These are phyloP conservation scores for Myxozyma geophila DNA, from an alignment of 805 yeast genomes.

Conservation along the genomic window DNA sequence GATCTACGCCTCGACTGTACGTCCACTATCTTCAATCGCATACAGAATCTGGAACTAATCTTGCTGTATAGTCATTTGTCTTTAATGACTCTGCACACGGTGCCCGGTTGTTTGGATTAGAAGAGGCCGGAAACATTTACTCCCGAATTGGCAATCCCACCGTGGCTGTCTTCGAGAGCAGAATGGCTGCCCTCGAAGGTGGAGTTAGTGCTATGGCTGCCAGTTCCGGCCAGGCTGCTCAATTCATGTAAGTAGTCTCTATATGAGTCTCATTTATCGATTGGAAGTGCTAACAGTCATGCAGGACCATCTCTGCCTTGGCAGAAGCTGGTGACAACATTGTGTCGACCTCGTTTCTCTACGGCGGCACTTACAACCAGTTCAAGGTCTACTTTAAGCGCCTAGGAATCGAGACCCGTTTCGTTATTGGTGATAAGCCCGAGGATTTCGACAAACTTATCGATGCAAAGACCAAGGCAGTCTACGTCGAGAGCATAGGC, in stretches of 20 bases:
- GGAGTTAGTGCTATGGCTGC: conserved; percentile 91
- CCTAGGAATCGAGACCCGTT: conserved; percentile 82
- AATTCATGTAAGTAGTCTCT: conserved; percentile 51
- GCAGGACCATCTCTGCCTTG: conserved; percentile 31
- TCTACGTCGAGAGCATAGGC: conserved; percentile 88
- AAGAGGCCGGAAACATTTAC: conserved; percentile 84
- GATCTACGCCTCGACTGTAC: conserved; percentile 76
- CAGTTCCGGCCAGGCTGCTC: conserved; percentile 97
- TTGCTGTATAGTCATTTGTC: conserved; percentile 62
- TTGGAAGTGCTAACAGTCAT: not conserved
- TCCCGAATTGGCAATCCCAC: conserved; percentile 94
- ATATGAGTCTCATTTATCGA: not conserved
- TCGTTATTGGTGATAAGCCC: conserved; percentile 77
- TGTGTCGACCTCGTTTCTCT: conserved; percentile 80
- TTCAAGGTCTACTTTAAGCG: conserved; percentile 90
- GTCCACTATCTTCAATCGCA: not conserved
- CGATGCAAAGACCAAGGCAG: conserved; percentile 86
- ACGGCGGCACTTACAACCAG: conserved; percentile 97
- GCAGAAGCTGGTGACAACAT: conserved; percentile 79
- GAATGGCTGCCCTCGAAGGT: conserved; percentile 90
- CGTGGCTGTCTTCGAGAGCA: conserved; percentile 83
- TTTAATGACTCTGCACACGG: conserved; percentile 90
- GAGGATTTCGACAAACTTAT: conserved; percentile 73
- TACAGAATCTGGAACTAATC: not conserved
- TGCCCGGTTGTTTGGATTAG: conserved; percentile 83